These are phyloP conservation scores for Heracleum sosnowskyi DNA, from an alignment of 129 eudicot genomes.

Conservation along the genomic window DNA sequence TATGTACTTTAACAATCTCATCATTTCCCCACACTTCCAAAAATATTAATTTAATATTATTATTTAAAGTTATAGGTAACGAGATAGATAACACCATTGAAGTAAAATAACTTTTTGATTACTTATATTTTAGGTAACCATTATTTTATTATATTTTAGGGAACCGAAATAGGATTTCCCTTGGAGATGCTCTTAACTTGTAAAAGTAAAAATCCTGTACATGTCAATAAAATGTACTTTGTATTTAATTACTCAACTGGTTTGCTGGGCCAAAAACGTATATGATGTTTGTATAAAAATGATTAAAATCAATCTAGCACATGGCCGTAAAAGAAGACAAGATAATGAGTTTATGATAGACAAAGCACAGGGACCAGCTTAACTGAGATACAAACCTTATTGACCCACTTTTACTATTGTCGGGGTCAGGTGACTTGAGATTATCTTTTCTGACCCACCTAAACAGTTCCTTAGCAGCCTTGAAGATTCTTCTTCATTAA, in stretches of 20 bases:
- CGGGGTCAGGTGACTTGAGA: neutral
- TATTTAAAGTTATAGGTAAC: too few species aligned
- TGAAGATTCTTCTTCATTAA: neutral
- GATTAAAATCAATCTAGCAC: neutral
- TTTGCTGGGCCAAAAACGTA: neutral
- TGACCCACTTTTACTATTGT: neutral
- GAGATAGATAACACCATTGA: too few species aligned
- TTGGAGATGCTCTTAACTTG: too few species aligned
- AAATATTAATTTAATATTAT: too few species aligned
- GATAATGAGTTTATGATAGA: neutral
- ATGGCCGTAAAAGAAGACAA: neutral
- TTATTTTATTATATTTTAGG: too few species aligned
- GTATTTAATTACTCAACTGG: neutral
- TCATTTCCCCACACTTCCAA: too few species aligned
- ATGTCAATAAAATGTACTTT: too few species aligned
- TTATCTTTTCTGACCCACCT: neutral
- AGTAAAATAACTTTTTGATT: too few species aligned
- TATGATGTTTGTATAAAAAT: neutral
- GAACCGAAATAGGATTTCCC: too few species aligned
- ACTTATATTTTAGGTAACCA: too few species aligned
- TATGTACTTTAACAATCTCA: too few species aligned
- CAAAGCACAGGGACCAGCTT: neutral
- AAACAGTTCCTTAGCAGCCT: neutral
- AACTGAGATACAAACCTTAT: neutral
- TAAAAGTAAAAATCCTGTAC: too few species aligned